Evolutionary conservation across 768 basidiomycete genomes (phyloP).

Genomic region (Leccinum obscurum): DNA sequence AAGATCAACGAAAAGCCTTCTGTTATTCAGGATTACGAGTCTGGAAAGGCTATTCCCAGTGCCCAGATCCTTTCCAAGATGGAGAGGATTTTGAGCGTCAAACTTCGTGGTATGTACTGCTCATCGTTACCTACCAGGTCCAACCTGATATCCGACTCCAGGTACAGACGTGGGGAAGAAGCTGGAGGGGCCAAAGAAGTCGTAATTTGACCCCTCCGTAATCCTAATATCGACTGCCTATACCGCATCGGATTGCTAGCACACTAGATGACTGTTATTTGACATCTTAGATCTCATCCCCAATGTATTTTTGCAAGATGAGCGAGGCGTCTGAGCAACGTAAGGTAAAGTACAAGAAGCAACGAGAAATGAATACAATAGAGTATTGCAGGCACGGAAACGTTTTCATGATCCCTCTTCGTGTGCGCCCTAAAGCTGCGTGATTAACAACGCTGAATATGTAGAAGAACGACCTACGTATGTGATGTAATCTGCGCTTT

Average conservation of each 20-base stretch:
- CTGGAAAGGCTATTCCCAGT: conserved; percentile 84
- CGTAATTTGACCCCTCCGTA: conserved; percentile 48
- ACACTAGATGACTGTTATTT: conserved; percentile 12
- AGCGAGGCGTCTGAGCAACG: conserved; percentile 6
- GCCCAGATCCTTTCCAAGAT: conserved; percentile 86
- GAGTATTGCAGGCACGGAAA: neutral
- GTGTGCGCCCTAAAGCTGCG: conserved; percentile 30
- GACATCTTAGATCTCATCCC: conserved; percentile 24
- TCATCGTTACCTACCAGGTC: neutral
- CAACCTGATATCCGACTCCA: conserved; percentile 28
- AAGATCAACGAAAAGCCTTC: conserved; percentile 94
- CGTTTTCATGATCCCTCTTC: conserved; percentile 31
- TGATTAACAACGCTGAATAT: neutral
- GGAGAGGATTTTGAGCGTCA: conserved; percentile 82
- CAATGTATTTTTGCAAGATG: conserved; percentile 24
- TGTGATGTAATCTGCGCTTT: conserved; percentile 91
- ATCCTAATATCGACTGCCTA: conserved; percentile 32
- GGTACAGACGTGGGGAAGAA: conserved; percentile 86
- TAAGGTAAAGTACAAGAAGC: conserved; percentile 5
- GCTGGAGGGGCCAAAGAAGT: conserved; percentile 75
- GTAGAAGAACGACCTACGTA: conserved; percentile 51
- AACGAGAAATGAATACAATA: conserved; percentile 5
- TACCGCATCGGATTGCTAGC: conserved; percentile 21
- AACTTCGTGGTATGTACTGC: conserved; percentile 74
- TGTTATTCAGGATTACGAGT: conserved; percentile 86